phyloP scores from a whole-genome alignment of 805 yeast genomes.

The Cyberlindnera mycetangii region DNA sequence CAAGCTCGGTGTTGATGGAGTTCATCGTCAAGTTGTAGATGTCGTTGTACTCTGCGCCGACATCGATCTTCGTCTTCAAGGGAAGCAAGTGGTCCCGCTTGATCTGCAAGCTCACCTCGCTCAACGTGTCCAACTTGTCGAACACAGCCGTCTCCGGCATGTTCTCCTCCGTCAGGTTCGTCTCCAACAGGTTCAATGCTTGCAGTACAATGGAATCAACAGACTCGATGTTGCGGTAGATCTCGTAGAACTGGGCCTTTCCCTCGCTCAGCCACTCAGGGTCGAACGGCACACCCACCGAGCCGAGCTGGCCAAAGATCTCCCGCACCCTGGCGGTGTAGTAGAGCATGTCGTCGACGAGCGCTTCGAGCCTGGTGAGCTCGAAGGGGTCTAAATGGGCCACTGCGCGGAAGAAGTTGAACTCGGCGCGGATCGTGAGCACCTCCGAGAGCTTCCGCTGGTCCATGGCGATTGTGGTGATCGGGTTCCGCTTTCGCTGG shows the following conservation, averaged over 20 bases:
- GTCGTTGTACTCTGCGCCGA: constrained; percentile 43
- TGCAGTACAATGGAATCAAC: constrained; percentile 36
- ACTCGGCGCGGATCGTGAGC: constrained; percentile 22
- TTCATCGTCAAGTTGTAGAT: constrained; percentile 39
- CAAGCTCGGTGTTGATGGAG: constrained; percentile 40
- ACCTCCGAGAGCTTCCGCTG: constrained; percentile 23
- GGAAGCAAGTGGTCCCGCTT: constrained; percentile 29
- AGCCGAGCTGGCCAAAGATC: constrained; percentile 12
- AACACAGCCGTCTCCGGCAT: constrained; percentile 30
- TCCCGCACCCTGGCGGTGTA: constrained; percentile 21
- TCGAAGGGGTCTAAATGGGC: constrained; percentile 28
- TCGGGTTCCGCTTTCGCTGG: too few relatives aligned
- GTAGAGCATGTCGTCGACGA: constrained; percentile 22
- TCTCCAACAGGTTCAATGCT: constrained; percentile 35
- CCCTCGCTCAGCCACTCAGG: constrained; percentile 36
- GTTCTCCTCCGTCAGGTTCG: constrained; percentile 20
- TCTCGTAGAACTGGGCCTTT: constrained; percentile 30
- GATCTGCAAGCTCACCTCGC: constrained; percentile 26
- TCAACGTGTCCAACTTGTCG: constrained; percentile 32
- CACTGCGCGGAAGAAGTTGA: constrained; percentile 26
- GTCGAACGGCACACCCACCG: constrained; percentile 4
- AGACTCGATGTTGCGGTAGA: constrained; percentile 30
- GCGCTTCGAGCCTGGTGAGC: constrained; percentile 16
- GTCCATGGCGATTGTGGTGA: too few relatives aligned
- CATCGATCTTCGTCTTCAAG: constrained; percentile 35